Base-by-base conservation (phyloP, 1,139 yeast genomes). In the Pichia norvegensis region DNA sequence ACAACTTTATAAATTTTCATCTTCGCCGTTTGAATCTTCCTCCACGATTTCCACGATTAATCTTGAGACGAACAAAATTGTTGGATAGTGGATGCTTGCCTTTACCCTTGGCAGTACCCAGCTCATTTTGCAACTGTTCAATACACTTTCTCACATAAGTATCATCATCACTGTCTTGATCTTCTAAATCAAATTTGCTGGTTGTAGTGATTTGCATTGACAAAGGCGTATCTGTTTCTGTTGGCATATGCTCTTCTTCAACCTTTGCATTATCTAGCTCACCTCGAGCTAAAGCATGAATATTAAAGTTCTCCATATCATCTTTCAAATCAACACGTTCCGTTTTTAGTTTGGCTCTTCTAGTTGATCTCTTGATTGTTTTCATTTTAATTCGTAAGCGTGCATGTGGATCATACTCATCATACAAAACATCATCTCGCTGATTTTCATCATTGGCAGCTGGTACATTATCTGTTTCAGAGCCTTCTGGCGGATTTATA, bases 311-410 rank as follows among this genome's bases (percentile, higher is more conserved):
- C 23, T 62, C 63, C 36, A 70, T 53, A 3, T 52, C 53, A 44
- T 67, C 73, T 3, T 60, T 56, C 2, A 42, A 52, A 13, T 45
- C 41, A 3, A 60, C 33, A 7, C 44, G 54, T 19, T 44, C 46
- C 0, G 65, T 62, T 60, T 36, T 59, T 53, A 81, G 72, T 48
- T 74, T 76, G 60, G 76, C 78, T 47, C 82, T 68, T 52, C 82
- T 68, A 0, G 87, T 80, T 4, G 79, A 74, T 57, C 90, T 67
- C 65, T 81, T 82, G 43, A 76, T 82, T 0, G 81, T 66, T 46
- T 61, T 56, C n/a, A 42, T 63, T 44, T 51, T 52, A 17, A 45
- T 54, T 41, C 51, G 46, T 19, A 43, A 47, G 23, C 42, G 51
- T 29, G 21, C 36, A 45, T 42, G 44, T 23, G 47, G 47, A 37